Evolutionary conservation across 164 flowering plant species (phyloP).

Genomic region (Stephania yunnanensis): DNA sequence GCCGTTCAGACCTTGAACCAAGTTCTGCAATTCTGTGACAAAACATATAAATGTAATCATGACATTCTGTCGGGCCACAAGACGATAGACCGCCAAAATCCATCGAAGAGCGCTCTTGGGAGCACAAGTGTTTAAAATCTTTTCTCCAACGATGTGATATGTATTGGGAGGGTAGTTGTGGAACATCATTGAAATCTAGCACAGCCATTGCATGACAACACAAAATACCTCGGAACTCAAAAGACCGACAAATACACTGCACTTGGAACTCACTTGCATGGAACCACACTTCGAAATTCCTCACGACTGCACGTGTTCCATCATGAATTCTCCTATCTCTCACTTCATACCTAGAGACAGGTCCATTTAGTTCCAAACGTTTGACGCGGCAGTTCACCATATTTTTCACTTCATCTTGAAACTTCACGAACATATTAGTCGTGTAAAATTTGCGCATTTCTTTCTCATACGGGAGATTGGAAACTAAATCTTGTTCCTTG

Average conservation of each 20-base stretch:
- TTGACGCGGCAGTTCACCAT: conserved; percentile 6
- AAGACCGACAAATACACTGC: conserved; percentile 8
- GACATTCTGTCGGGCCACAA: not conserved
- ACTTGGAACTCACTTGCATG: not conserved
- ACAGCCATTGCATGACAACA: conserved; percentile 26
- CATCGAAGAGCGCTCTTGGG: conserved; percentile 16
- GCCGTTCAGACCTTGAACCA: not conserved
- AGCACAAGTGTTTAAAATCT: conserved; percentile 36
- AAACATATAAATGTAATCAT: not conserved
- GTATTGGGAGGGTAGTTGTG: conserved; percentile 56
- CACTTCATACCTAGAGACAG: conserved; percentile 1
- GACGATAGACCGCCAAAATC: not conserved
- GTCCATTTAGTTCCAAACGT: not conserved
- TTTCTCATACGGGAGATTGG: conserved; percentile 21
- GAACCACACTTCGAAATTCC: conserved; percentile 7
- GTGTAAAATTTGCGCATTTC: conserved; percentile 45
- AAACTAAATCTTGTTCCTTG: conserved; percentile 33
- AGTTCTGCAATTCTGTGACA: not conserved
- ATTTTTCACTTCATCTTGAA: conserved; percentile 24
- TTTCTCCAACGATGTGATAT: conserved; percentile 64
- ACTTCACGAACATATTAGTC: conserved; percentile 34
- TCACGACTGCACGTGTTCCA: conserved; percentile 1
- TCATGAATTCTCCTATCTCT: conserved; percentile 16
- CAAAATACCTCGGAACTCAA: conserved; percentile 5
- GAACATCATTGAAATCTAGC: conserved; percentile 41